phyloP scores from a whole-genome alignment of 2,329 filamentous ascomycete species.

The Penicillium sp. region DNA sequence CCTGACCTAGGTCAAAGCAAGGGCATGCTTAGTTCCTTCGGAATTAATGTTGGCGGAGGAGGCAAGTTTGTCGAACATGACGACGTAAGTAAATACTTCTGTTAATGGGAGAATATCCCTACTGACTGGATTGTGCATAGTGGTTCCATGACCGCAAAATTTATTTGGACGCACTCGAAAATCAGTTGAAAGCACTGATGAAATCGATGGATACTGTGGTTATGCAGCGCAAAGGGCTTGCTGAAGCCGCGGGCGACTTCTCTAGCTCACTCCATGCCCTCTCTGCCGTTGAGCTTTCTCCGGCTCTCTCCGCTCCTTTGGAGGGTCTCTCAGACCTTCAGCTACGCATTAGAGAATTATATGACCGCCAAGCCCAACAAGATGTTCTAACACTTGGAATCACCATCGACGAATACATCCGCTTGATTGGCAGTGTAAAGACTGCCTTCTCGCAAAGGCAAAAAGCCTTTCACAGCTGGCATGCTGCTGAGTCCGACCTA shows the following conservation, averaged over 20 bases:
- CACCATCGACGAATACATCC: conserved; percentile 97
- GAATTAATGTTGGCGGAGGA: conserved; percentile 74
- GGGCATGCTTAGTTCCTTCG: conserved; percentile 85
- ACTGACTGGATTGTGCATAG: conserved; percentile 46
- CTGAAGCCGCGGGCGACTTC: conserved; percentile 92
- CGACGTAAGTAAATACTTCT: conserved; percentile 65
- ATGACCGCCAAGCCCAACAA: conserved; percentile 95
- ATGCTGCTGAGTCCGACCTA: conserved; percentile 84
- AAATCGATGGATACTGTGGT: conserved; percentile 96
- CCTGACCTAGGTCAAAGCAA: conserved; percentile 87
- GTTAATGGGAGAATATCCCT: conserved; percentile 15
- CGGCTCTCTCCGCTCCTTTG: conserved; percentile 82
- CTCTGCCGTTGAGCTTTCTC: conserved; percentile 89
- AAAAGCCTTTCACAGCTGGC: conserved; percentile 95
- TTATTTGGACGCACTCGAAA: conserved; percentile 92
- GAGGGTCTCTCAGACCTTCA: conserved; percentile 93
- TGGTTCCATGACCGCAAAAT: conserved; percentile 98
- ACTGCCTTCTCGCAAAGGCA: conserved; percentile 89
- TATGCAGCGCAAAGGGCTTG: conserved; percentile 85
- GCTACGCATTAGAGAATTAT: conserved; percentile 89
- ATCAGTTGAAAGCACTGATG: conserved; percentile 83
- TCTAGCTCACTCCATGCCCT: conserved; percentile 90
- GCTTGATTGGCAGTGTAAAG: conserved; percentile 92
- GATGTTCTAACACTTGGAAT: conserved; percentile 96
- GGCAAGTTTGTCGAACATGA: conserved; percentile 97